These are phyloP conservation scores for Colletotrichum spaethianum DNA, from an alignment of 2,329 filamentous ascomycete genomes.

Conservation along the genomic window DNA sequence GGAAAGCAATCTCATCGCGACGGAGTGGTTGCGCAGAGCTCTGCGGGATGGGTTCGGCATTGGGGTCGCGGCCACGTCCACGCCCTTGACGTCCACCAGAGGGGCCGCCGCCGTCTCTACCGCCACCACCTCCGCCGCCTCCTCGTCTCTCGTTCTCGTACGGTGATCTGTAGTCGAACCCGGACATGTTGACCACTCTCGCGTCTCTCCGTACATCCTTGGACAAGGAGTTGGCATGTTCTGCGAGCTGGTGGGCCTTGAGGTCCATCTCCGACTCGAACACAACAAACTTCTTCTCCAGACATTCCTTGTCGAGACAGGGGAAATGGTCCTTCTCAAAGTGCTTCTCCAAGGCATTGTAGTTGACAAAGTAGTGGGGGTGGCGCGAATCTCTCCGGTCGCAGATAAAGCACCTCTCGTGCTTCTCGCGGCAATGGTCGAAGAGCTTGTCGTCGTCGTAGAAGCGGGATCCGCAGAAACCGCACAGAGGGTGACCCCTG, in stretches of 20 bases:
- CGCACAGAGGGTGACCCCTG: slow-evolving; percentile 94
- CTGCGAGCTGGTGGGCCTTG: slow-evolving; percentile 90
- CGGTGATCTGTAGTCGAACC: slow-evolving; percentile 83
- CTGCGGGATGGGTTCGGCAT: slow-evolving; percentile 82
- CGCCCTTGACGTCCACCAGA: slow-evolving; percentile 53
- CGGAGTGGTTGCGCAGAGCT: slow-evolving; percentile 85
- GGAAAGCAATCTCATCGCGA: slow-evolving; percentile 91
- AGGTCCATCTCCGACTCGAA: slow-evolving; percentile 96
- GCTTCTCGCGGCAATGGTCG: slow-evolving; percentile 91
- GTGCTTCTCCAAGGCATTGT: slow-evolving; percentile 87
- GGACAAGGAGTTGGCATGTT: slow-evolving; percentile 83
- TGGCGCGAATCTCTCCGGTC: slow-evolving; percentile 79
- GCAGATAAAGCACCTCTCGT: slow-evolving; percentile 96
- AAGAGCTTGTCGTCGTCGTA: slow-evolving; percentile 98
- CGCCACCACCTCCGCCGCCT: slow-evolving; percentile 59
- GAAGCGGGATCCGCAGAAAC: slow-evolving; percentile 91
- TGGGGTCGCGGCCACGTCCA: slow-evolving; percentile 86
- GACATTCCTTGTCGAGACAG: slow-evolving; percentile 86
- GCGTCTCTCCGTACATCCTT: slow-evolving; percentile 89
- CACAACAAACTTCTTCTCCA: slow-evolving; percentile 98
- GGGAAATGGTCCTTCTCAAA: slow-evolving; percentile 90
- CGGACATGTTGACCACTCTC: slow-evolving; percentile 86
- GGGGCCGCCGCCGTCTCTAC: slow-evolving; percentile 55
- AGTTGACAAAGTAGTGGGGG: slow-evolving; percentile 93
- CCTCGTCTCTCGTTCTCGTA: slow-evolving; percentile 75